A percentile compares a stretch with the other conserved stretches of the same genome.
Conservation (phyloP, 768 basidiomycete genomes). For the Lactarius vividus region DNA sequence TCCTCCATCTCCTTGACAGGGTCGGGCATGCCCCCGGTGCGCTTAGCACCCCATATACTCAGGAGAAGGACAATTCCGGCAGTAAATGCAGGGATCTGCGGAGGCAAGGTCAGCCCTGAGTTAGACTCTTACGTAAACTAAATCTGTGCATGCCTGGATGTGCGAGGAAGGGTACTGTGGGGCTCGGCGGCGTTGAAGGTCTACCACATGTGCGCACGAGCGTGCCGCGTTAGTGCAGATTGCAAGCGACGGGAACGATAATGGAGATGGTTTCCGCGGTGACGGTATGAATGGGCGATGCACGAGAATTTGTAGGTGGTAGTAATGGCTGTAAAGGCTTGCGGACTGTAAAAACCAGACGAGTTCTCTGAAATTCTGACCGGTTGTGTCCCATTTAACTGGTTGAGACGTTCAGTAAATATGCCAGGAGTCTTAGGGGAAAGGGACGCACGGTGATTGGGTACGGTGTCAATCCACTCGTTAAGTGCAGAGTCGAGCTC, state of each 20-base stretch:
- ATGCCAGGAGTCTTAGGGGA: not conserved
- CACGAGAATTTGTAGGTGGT: constrained; percentile 44
- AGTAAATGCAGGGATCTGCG: constrained; percentile 36
- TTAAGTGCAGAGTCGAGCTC: constrained; percentile 48
- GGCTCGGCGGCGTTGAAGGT: constrained; percentile 34
- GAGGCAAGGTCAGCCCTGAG: constrained; percentile 19
- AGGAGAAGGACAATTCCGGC: constrained; percentile 44
- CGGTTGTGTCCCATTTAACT: constrained; percentile 31
- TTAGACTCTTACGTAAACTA: not conserved
- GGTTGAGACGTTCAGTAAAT: not conserved
- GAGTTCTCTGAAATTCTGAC: constrained; percentile 25
- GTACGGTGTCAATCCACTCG: constrained; percentile 45
- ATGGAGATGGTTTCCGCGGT: constrained; percentile 33
- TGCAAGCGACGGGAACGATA: constrained; percentile 46
- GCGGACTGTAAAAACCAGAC: constrained; percentile 38
- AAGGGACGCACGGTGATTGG: constrained; percentile 35
- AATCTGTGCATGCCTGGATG: constrained; percentile 16
- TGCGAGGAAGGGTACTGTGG: constrained; percentile 27
- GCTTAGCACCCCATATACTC: constrained; percentile 42
- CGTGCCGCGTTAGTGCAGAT: constrained; percentile 52
- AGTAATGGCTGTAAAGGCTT: constrained; percentile 41
- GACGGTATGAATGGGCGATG: constrained; percentile 50
- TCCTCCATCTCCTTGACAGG: constrained; percentile 27
- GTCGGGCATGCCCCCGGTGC: constrained; percentile 23
- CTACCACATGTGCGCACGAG: constrained; percentile 44